These are phyloP conservation scores for Lagenaria siceraria DNA, from an alignment of 306 rosid genomes.

Conservation along the genomic window DNA sequence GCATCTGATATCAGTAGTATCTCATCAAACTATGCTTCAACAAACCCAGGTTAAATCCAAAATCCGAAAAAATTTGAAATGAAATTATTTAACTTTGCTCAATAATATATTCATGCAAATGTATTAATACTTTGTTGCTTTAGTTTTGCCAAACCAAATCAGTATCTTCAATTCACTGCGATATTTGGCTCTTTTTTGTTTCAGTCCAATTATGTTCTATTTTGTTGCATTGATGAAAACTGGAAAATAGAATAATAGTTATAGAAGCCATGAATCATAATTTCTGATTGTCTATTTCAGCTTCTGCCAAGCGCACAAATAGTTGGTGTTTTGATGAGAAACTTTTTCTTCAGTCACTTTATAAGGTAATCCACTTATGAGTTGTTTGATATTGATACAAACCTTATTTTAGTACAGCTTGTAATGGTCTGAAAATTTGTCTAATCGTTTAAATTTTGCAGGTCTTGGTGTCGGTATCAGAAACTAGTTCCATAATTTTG, in stretches of 20 bases:
- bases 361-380: slow-evolving; percentile 49
- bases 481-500: slow-evolving; percentile 58
- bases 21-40: slow-evolving; percentile 31
- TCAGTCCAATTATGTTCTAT: background rate
- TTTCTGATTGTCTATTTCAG: slow-evolving; percentile 30
- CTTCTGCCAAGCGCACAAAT: slow-evolving; percentile 35
- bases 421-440: background rate
- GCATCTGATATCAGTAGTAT: slow-evolving; percentile 53
- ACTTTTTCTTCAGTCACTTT: slow-evolving; percentile 67
- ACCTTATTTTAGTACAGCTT: background rate
- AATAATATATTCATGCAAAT: background rate
- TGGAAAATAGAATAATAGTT: background rate
- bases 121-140: background rate
- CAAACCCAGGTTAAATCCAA: slow-evolving; percentile 45
- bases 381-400: background rate
- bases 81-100: background rate
- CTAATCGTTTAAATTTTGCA: slow-evolving; percentile 12
- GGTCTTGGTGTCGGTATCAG: slow-evolving; percentile 68
- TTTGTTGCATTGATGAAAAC: background rate
- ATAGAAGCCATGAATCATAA: background rate
- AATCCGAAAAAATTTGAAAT: background rate
- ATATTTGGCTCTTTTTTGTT: background rate
- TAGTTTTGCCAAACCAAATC: background rate
- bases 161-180: background rate
- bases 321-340: slow-evolving; percentile 81